Evolutionary conservation across 352 stramenopile genomes (phyloP).

Genomic region (Phytophthora pluvialis): DNA sequence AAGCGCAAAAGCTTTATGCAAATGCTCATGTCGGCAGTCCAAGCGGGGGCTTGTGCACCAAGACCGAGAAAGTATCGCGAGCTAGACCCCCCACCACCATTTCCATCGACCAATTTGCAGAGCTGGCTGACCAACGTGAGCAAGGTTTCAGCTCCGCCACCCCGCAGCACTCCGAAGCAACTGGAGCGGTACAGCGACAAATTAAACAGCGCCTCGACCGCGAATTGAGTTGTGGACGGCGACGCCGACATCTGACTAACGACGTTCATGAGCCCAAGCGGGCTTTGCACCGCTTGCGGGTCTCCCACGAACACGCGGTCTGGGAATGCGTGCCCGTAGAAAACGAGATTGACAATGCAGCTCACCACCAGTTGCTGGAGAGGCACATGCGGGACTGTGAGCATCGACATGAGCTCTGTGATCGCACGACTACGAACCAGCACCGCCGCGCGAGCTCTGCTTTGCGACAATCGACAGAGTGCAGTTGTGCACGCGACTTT

Average conservation of each 20-base stretch:
- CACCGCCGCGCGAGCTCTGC: conserved; percentile 37
- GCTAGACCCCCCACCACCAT: conserved; percentile 22
- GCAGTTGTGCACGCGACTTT: conserved; percentile 74
- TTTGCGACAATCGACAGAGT: conserved; percentile 63
- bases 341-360: conserved; percentile 77
- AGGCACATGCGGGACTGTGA: conserved; percentile 56
- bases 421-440: conserved; percentile 50
- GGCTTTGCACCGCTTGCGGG: conserved; percentile 69
- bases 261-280: conserved; percentile 72
- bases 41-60: conserved; percentile 7
- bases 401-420: conserved; percentile 77
- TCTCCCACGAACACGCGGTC: conserved; percentile 83
- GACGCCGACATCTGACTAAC: conserved; percentile 53
- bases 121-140: conserved; percentile 52
- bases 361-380: conserved; percentile 71
- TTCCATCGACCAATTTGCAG: conserved; percentile 52
- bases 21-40: conserved; percentile 28
- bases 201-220: conserved; percentile 74
- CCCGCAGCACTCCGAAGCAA: conserved; percentile 57
- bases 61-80: conserved; percentile 23
- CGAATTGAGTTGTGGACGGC: conserved; percentile 55
- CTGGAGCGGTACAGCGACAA: conserved; percentile 67
- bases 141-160: conserved; percentile 67
- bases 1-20: conserved; percentile 49
- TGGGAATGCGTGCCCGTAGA: conserved; percentile 62